Base-by-base conservation (phyloP, 192 early-diverging fungal species). In the Backusella circina region DNA sequence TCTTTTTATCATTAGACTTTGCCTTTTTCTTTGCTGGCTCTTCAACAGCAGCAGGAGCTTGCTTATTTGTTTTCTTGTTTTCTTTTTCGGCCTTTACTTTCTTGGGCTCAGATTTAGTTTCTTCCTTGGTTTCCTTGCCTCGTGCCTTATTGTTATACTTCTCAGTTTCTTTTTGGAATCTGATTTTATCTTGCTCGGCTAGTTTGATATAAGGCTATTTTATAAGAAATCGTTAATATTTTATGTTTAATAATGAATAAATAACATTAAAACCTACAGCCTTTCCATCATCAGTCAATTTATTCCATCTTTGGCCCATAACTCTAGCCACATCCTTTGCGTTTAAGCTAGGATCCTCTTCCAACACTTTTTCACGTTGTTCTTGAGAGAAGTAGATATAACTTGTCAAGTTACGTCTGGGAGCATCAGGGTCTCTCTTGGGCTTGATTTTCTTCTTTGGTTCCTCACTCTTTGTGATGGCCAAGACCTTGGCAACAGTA, bases 381-480 rank as follows among this genome's bases (percentile, higher is more conserved):
- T 88, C 94, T 81, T 94, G 86, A 31, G 93, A 92, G 85, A 93
- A 98, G 80, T 94, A 86, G 85, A 98, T 91, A 87, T 94, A 98
- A 26, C 93, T 94, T 15, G 95, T 93, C 65, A 96, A 85, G 1
- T 92, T 88, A 87, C 93, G 93, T 88, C 96, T 98, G 83, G 96
- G 96, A 3, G 91, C 93, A 72, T 89, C 90, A 54, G 92, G 88
- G 88, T 95, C 92, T 89, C 95, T 96, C 89, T 93, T 93, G 74
- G 82, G 83, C 85, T 69, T 69, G 21, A 73, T 85, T 82, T 61
- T 74, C 78, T 64, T 70, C 72, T 82, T 85, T 84, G 71, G 50
- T 1, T 71, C 37, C 5, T 67, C 65, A 3, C 3, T 9, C 26
- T 26, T 61, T 23, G 54, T 28, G 0, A 26, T 9, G 12, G 23